Conservation (phyloP, 306 rosid genomes). For the Inga laurina region DNA sequence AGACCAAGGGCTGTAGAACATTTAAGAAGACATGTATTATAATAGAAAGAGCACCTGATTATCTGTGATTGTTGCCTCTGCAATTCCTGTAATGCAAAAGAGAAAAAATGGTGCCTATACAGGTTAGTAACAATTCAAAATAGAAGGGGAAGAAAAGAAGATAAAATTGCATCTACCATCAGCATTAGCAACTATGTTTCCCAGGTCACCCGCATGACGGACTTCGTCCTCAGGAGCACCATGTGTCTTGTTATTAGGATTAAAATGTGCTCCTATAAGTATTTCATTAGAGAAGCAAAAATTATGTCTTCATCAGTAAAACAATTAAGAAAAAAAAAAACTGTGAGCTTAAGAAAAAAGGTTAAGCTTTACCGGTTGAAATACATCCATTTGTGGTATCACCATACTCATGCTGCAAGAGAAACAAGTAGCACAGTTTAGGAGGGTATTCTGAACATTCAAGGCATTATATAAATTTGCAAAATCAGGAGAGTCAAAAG, state of each 20-base stretch:
- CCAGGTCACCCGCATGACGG: slow-evolving; percentile 99
- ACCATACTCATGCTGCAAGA: slow-evolving; percentile 84
- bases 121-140: neutral
- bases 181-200: slow-evolving; percentile 84
- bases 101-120: slow-evolving; percentile 6
- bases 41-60: slow-evolving; percentile 50
- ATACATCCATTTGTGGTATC: slow-evolving; percentile 99
- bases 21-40: neutral
- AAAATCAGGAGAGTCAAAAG: slow-evolving; percentile 11
- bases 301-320: slow-evolving; percentile 1
- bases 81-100: slow-evolving; percentile 55
- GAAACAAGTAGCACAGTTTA: slow-evolving; percentile 9
- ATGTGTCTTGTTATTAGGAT: slow-evolving; percentile 68
- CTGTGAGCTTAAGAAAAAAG: slow-evolving; percentile 1
- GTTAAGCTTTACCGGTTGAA: slow-evolving; percentile 64
- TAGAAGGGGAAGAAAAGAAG: neutral
- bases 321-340: neutral
- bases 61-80: slow-evolving; percentile 68
- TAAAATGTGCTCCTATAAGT: slow-evolving; percentile 81
- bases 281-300: slow-evolving; percentile 29
- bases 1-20: neutral
- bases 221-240: slow-evolving; percentile 92
- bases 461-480: neutral
- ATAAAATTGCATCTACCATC: slow-evolving; percentile 44
- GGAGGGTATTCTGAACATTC: neutral